Evolutionary conservation across 2,329 filamentous ascomycete genomes (phyloP).

Genomic region (Chaetomium sp.): DNA sequence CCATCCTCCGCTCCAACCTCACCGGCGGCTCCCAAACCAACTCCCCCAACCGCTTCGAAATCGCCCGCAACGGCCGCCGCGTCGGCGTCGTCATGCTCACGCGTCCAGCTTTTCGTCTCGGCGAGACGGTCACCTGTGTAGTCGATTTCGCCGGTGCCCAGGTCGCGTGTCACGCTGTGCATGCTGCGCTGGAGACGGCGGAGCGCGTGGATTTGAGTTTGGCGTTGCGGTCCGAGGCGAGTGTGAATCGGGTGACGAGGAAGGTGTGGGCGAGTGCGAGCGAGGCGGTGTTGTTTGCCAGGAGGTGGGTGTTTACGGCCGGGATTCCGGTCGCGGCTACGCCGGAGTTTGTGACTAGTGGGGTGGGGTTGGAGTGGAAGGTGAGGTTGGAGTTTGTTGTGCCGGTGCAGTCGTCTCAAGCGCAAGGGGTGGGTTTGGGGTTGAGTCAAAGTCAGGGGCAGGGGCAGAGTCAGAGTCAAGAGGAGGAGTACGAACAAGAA

Average conservation of each 20-base stretch:
- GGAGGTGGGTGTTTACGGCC: slow-evolving; percentile 71
- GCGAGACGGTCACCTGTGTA: slow-evolving; percentile 76
- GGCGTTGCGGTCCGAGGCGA: slow-evolving; percentile 77
- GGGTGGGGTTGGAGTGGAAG: slow-evolving; percentile 82
- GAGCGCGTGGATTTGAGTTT: slow-evolving; percentile 77
- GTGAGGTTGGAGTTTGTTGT: slow-evolving; percentile 90
- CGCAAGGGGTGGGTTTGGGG: not conserved
- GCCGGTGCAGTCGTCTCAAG: slow-evolving; percentile 39
- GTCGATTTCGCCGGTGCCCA: slow-evolving; percentile 76
- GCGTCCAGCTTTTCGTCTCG: slow-evolving; percentile 79
- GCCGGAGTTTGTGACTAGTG: slow-evolving; percentile 86
- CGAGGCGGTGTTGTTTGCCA: slow-evolving; percentile 76
- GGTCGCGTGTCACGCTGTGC: slow-evolving; percentile 78
- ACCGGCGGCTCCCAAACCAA: slow-evolving; percentile 50
- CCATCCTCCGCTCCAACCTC: slow-evolving; percentile 77
- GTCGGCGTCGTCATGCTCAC: slow-evolving; percentile 87
- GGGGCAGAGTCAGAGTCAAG: slow-evolving; percentile 27
- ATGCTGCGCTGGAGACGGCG: slow-evolving; percentile 75
- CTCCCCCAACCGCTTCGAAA: slow-evolving; percentile 90
- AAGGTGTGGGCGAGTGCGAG: slow-evolving; percentile 72
- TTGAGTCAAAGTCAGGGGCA: not conserved
- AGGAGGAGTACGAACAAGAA: slow-evolving; percentile 25
- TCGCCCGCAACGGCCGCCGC: slow-evolving; percentile 83
- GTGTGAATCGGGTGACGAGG: slow-evolving; percentile 78
- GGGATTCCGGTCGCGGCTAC: slow-evolving; percentile 79